Evolutionary conservation across 176 grass and related monocot species (phyloP).

Genomic region (Aegilops sharonensis): DNA sequence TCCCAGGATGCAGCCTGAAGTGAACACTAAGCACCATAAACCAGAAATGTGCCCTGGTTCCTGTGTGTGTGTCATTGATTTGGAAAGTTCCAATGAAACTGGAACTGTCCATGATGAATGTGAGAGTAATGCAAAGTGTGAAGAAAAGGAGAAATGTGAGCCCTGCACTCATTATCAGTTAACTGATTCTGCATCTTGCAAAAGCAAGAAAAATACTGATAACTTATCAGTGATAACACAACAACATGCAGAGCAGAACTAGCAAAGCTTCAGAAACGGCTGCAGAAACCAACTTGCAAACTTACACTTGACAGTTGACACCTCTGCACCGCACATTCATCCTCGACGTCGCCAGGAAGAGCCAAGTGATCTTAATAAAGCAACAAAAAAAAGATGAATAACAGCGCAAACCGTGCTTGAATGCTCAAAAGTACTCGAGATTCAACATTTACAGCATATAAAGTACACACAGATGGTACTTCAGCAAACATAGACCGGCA

Average conservation of each 20-base stretch:
- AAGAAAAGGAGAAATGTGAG: background rate
- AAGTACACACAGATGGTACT: background rate
- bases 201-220: background rate
- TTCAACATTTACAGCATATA: background rate
- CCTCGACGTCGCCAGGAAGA: no score
- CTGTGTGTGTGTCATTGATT: background rate
- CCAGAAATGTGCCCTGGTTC: background rate
- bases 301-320: background rate
- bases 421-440: background rate
- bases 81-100: background rate
- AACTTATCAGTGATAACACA: background rate
- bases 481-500: conserved; percentile 12
- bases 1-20: conserved; percentile 15
- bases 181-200: background rate
- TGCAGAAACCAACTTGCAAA: background rate
- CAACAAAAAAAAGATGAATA: background rate
- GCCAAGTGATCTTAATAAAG: background rate
- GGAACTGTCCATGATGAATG: background rate
- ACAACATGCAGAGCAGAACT: background rate
- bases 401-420: background rate
- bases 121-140: background rate
- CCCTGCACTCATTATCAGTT: background rate
- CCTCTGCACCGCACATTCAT: background rate
- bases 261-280: no score
- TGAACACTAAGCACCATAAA: background rate